Conservation (phyloP, 371 early-diverging fungal species). For the Saksenaea vasiformis region DNA sequence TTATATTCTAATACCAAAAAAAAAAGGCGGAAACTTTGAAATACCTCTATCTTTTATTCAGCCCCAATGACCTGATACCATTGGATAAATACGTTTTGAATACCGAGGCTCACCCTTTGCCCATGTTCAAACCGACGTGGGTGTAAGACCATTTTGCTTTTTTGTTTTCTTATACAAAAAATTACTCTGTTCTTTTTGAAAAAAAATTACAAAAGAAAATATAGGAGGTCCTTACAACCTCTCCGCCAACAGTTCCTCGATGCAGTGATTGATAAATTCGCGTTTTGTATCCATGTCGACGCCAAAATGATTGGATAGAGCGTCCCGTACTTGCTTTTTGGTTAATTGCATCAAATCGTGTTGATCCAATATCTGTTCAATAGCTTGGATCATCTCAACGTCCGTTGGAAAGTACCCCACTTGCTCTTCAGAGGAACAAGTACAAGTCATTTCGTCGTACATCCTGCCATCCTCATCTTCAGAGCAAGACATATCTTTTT, state of each 20-base stretch:
- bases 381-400: conserved; percentile 71
- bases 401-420: conserved; percentile 76
- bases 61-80: conserved; percentile 64
- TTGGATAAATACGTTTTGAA: conserved; percentile 84
- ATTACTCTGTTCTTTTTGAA: not conserved
- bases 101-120: conserved; percentile 91
- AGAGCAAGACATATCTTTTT: conserved; percentile 5
- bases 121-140: conserved; percentile 53
- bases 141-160: not conserved
- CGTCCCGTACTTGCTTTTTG: conserved; percentile 85
- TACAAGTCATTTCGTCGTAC: not conserved
- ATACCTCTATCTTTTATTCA: conserved; percentile 90
- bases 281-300: conserved; percentile 50
- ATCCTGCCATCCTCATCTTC: not conserved
- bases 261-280: conserved; percentile 82
- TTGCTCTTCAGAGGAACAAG: not conserved
- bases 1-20: conserved; percentile 21
- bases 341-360: conserved; percentile 77
- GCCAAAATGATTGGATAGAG: conserved; percentile 71
- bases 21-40: conserved; percentile 94
- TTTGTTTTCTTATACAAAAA: not conserved
- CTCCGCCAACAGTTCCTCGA: conserved; percentile 54
- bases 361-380: conserved; percentile 69
- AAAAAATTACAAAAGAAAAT: not conserved
- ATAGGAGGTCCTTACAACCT: conserved; percentile 3